Percentiles rank a stretch among this genome's conserved stretches.
These are phyloP conservation scores for Fragaria nilgerrensis DNA, from an alignment of 306 rosid species.

Conservation along the genomic window DNA sequence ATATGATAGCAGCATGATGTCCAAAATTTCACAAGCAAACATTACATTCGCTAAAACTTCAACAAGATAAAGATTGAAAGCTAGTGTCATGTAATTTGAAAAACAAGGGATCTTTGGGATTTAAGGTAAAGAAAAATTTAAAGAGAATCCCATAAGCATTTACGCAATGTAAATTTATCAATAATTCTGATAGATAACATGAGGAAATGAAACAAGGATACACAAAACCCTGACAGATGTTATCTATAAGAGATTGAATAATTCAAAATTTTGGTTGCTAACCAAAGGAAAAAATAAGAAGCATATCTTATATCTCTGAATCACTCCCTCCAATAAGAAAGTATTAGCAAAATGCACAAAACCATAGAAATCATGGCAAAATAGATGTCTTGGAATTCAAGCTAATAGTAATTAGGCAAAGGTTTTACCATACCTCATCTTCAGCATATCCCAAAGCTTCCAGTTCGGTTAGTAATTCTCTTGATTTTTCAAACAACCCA, in stretches of 20 bases:
- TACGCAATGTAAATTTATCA: neutral
- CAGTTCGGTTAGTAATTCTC: conserved; percentile 62
- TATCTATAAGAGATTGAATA: neutral
- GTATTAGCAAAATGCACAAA: neutral
- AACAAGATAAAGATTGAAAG: neutral
- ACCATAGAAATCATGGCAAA: conserved; percentile 11
- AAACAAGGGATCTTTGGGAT: neutral
- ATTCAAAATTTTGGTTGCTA: neutral
- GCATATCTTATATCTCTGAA: neutral
- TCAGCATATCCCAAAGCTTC: conserved; percentile 75
- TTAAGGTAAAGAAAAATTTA: neutral
- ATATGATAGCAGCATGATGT: neutral
- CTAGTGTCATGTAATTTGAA: neutral
- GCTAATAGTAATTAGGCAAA: neutral
- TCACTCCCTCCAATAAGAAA: conserved; percentile 7
- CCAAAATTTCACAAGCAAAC: neutral
- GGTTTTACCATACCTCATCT: conserved; percentile 62
- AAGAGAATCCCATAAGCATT: neutral
- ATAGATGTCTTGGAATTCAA: conserved; percentile 1
- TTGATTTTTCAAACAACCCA: conserved; percentile 83
- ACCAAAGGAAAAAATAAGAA: neutral
- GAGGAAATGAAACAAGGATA: neutral
- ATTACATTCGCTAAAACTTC: neutral
- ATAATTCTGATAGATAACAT: neutral
- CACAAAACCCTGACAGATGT: neutral